phyloP scores from a whole-genome alignment of 257 asterid genomes.

The Capsicum pubescens region DNA sequence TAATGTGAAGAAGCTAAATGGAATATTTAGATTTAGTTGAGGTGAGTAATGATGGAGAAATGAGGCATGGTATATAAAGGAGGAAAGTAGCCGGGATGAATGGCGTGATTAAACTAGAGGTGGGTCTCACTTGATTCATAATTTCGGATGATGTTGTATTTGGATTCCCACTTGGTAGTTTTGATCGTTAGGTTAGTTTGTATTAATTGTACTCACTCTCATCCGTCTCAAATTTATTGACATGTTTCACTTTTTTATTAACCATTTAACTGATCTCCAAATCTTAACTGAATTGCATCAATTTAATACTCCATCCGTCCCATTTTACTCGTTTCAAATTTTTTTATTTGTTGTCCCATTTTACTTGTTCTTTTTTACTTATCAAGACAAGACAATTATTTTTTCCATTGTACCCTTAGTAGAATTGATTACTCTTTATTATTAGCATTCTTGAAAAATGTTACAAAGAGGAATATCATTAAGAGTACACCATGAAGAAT shows the following conservation, averaged over 20 bases:
- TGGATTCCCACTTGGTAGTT: constrained; percentile 45
- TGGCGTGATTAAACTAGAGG: constrained; percentile 71
- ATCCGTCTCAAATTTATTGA: neutral
- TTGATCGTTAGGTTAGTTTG: constrained; percentile 16
- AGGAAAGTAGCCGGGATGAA: constrained; percentile 49
- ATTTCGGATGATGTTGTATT: constrained; percentile 23
- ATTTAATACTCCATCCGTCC: neutral
- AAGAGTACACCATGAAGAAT: too few relatives aligned
- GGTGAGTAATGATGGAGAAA: constrained; percentile 25
- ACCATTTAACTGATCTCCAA: too few relatives aligned
- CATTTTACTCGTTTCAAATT: too few relatives aligned
- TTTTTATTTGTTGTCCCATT: too few relatives aligned
- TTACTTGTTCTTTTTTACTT: too few relatives aligned
- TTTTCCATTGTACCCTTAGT: too few relatives aligned
- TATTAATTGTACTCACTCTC: neutral
- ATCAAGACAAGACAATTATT: too few relatives aligned
- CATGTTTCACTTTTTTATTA: too few relatives aligned
- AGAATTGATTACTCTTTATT: too few relatives aligned
- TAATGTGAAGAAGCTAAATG: neutral
- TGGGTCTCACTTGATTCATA: constrained; percentile 44
- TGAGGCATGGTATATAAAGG: constrained; percentile 41
- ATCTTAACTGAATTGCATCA: neutral
- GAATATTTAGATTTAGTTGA: neutral
- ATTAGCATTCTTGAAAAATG: too few relatives aligned
- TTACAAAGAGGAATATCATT: too few relatives aligned